Evolutionary conservation across 176 grass and related monocot species (phyloP).

Genomic region (Puya raimondii): DNA sequence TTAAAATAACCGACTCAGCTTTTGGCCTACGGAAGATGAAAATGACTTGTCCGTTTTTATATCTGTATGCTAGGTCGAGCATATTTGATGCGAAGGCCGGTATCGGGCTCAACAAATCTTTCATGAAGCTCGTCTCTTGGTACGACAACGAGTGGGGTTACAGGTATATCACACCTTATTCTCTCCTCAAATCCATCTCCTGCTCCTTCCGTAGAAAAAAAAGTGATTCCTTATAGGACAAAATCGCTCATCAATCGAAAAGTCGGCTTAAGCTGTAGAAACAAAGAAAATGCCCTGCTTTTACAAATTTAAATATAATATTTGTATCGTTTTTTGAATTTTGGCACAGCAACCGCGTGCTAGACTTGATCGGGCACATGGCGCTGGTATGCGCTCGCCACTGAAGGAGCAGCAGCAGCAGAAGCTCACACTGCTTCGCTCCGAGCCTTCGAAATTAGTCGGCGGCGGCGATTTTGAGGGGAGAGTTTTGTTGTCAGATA

Average conservation of each 20-base stretch:
- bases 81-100: constrained; percentile 89
- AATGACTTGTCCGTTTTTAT: neutral
- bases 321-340: neutral
- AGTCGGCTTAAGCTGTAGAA: too few species aligned
- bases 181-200: neutral
- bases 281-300: too few species aligned
- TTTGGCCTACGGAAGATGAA: too few species aligned
- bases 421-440: neutral
- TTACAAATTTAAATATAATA: neutral
- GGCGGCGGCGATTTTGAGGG: constrained; percentile 21
- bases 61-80: constrained; percentile 43
- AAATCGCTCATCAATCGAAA: too few species aligned
- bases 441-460: constrained; percentile 9
- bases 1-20: neutral
- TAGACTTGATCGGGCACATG: constrained; percentile 87
- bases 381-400: constrained; percentile 38
- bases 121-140: constrained; percentile 89
- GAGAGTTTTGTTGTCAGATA: neutral
- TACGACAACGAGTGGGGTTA: constrained; percentile 97
- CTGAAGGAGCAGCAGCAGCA: neutral
- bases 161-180: constrained; percentile 28
- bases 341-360: constrained; percentile 56
- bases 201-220: neutral
- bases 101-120: constrained; percentile 64
- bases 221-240: too few species aligned